Evolutionary conservation across 1,284 basidiomycete genomes (phyloP).

Genomic region (Ganoderma meredithae): DNA sequence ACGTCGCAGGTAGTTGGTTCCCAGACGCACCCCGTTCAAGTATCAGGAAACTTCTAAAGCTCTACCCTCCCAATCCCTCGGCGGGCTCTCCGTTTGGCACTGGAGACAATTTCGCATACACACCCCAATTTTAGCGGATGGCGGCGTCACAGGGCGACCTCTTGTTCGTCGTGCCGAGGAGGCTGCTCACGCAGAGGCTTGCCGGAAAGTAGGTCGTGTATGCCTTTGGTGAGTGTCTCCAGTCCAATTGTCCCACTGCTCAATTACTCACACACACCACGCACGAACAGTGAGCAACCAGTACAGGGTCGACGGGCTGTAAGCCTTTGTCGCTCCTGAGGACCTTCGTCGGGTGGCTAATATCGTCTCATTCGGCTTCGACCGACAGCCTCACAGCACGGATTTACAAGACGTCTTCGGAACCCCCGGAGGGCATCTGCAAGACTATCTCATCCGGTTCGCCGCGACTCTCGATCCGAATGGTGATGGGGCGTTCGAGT

Average conservation of each 20-base stretch:
- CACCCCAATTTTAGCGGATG: conserved; percentile 59
- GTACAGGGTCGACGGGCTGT: conserved; percentile 44
- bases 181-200: conserved; percentile 32
- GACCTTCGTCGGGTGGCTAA: background rate
- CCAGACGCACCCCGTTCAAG: conserved; percentile 15
- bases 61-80: conserved; percentile 48
- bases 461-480: conserved; percentile 41
- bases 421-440: conserved; percentile 28
- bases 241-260: background rate
- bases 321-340: background rate
- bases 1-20: conserved; percentile 17
- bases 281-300: conserved; percentile 49
- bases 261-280: background rate
- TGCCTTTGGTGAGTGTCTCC: background rate
- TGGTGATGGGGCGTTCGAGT: conserved; percentile 44
- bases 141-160: conserved; percentile 56
- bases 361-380: background rate
- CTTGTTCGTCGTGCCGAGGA: conserved; percentile 56
- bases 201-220: background rate
- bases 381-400: conserved; percentile 19
- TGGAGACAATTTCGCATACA: conserved; percentile 47
- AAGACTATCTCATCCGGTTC: conserved; percentile 31
- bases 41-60: conserved; percentile 26
- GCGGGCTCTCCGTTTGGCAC: conserved; percentile 61
- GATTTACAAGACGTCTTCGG: conserved; percentile 20